These are phyloP conservation scores for Citrus inodora DNA, from an alignment of 345 rosid species.

Conservation along the genomic window DNA sequence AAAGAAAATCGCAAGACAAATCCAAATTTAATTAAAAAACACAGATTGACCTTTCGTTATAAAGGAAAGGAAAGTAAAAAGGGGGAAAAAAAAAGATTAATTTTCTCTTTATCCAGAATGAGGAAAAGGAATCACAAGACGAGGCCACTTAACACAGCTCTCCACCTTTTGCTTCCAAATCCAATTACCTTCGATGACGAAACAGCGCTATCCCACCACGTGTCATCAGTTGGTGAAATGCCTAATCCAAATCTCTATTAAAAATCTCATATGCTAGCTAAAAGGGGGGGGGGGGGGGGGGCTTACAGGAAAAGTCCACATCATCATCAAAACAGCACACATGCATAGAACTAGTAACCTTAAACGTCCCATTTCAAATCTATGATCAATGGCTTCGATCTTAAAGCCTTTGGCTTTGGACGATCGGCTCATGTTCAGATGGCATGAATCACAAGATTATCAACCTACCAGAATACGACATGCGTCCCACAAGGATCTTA, in stretches of 20 bases:
- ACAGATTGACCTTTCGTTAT: neutral
- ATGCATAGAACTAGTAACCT: neutral
- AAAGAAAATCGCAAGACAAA: neutral
- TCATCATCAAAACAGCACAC: neutral
- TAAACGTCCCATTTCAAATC: neutral
- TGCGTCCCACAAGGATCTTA: neutral
- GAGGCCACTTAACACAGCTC: slow-evolving; percentile 8
- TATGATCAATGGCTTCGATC: neutral
- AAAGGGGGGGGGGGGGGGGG: too few relatives aligned
- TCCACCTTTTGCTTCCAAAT: slow-evolving; percentile 29
- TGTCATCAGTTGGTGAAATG: slow-evolving; percentile 11
- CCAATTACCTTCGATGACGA: neutral
- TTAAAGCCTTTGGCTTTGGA: neutral
- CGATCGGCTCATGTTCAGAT: neutral
- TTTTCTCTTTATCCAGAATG: slow-evolving; percentile 5
- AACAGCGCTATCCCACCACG: slow-evolving; percentile 13
- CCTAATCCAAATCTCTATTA: slow-evolving; percentile 7
- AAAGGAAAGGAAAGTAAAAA: neutral
- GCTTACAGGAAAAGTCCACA: neutral
- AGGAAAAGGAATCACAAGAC: slow-evolving; percentile 13
- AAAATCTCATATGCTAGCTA: too few relatives aligned
- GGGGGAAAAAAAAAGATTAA: neutral
- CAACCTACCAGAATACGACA: neutral
- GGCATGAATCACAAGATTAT: neutral
- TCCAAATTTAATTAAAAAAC: neutral